phyloP scores from a whole-genome alignment of 2,329 filamentous ascomycete genomes.

The Chaetomium sp. region DNA sequence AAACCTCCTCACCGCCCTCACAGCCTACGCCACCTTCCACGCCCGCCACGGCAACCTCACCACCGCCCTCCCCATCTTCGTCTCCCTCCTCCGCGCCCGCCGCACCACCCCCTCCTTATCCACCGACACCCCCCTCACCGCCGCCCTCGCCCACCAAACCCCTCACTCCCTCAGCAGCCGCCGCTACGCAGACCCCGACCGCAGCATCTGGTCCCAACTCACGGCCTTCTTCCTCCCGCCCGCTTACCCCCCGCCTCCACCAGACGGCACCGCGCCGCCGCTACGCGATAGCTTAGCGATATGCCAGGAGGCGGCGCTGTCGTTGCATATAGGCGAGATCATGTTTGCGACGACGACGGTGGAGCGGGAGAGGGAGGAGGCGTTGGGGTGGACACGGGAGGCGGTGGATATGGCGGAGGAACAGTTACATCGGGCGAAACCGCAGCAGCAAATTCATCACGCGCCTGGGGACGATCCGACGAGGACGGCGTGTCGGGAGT shows the following conservation, averaged over 20 bases:
- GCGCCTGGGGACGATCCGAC: conserved; percentile 30
- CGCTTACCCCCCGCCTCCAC: conserved; percentile 62
- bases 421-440: conserved; percentile 42
- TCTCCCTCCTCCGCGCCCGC: conserved; percentile 76
- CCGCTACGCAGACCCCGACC: conserved; percentile 5
- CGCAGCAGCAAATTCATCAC: conserved; percentile 27
- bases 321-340: conserved; percentile 90
- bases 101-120: conserved; percentile 54
- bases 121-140: conserved; percentile 19
- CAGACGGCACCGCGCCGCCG: conserved; percentile 63
- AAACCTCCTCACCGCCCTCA: conserved; percentile 71
- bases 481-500: conserved; percentile 64
- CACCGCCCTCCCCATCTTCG: conserved; percentile 72
- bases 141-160: conserved; percentile 18
- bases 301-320: conserved; percentile 80
- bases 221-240: conserved; percentile 38
- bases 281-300: conserved; percentile 56
- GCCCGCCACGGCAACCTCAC: conserved; percentile 62
- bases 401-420: conserved; percentile 75
- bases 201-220: conserved; percentile 18
- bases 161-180: neutral
- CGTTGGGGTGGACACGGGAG: conserved; percentile 83
- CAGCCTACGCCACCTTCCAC: conserved; percentile 70
- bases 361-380: conserved; percentile 49
- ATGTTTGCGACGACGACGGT: conserved; percentile 60